These are phyloP conservation scores for Iris macrosiphon DNA, from an alignment of 106 monocot genomes.

Conservation along the genomic window DNA sequence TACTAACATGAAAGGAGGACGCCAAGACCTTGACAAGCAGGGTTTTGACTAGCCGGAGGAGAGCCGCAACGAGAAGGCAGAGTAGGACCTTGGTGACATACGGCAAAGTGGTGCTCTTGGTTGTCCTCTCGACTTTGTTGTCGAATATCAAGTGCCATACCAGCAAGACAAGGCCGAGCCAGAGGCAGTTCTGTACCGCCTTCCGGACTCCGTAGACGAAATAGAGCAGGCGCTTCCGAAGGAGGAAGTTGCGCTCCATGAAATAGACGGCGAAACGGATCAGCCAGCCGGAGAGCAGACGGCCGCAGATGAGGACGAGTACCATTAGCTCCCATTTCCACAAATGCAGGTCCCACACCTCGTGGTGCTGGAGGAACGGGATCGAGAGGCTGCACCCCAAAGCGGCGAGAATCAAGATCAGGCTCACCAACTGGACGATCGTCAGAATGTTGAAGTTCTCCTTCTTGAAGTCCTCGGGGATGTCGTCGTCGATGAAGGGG, in stretches of 20 bases:
- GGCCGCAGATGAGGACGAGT: slow-evolving; percentile 63
- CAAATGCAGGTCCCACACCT: slow-evolving; percentile 50
- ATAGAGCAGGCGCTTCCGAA: slow-evolving; percentile 72
- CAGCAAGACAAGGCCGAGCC: slow-evolving; percentile 68
- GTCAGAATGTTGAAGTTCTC: slow-evolving; percentile 12
- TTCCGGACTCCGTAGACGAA: slow-evolving; percentile 73
- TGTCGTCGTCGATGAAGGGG: slow-evolving; percentile 51
- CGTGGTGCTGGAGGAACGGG: slow-evolving; percentile 16
- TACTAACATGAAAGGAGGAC: slow-evolving; percentile 85
- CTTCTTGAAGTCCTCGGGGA: slow-evolving; percentile 35
- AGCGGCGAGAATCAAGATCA: slow-evolving; percentile 41
- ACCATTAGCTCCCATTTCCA: slow-evolving; percentile 75
- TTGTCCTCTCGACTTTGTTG: slow-evolving; percentile 27
- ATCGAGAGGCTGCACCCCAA: slow-evolving; percentile 47
- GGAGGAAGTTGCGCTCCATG: slow-evolving; percentile 68
- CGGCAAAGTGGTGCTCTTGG: slow-evolving; percentile 16
- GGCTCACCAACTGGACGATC: slow-evolving; percentile 41
- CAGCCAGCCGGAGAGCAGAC: slow-evolving; percentile 73
- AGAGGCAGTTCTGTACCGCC: slow-evolving; percentile 75
- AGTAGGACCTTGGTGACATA: slow-evolving; percentile 61
- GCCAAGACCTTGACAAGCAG: slow-evolving; percentile 73
- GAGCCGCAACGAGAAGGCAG: slow-evolving; percentile 61
- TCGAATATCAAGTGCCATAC: slow-evolving; percentile 69
- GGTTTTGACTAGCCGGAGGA: slow-evolving; percentile 68
- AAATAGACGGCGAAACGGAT: slow-evolving; percentile 59